Percentiles rank a stretch among this genome's conserved stretches.
Conservation (phyloP, 2,329 filamentous ascomycete species). For the Claviceps sp. region DNA sequence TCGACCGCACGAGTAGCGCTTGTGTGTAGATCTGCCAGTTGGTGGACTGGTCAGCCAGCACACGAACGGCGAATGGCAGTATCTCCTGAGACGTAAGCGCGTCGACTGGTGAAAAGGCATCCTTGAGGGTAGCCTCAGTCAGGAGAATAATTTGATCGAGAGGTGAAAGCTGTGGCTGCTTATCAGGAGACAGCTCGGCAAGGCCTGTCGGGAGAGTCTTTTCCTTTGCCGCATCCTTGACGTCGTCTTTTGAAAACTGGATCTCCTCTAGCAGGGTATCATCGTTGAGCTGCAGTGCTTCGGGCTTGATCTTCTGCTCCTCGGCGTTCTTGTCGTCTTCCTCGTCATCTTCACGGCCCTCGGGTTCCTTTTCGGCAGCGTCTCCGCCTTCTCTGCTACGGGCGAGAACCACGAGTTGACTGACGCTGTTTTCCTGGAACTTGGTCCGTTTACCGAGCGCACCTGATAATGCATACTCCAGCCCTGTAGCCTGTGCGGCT, state of each 20-base stretch:
- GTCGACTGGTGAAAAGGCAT: slow-evolving; percentile 71
- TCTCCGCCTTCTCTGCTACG: slow-evolving; percentile 44
- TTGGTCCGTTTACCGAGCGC: slow-evolving; percentile 74
- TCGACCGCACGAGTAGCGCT: slow-evolving; percentile 73
- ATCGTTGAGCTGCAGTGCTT: slow-evolving; percentile 70
- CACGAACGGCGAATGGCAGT: slow-evolving; percentile 76
- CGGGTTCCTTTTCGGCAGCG: slow-evolving; percentile 6
- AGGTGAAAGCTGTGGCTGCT: slow-evolving; percentile 69
- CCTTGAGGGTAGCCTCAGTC: slow-evolving; percentile 76
- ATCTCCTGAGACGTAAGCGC: slow-evolving; percentile 88
- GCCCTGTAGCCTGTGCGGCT: slow-evolving; percentile 53
- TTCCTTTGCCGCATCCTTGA: slow-evolving; percentile 22
- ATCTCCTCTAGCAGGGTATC: slow-evolving; percentile 87
- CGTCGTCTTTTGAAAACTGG: slow-evolving; percentile 50
- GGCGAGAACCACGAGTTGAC: slow-evolving; percentile 83
- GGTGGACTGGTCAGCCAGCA: slow-evolving; percentile 74
- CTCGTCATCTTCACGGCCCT: slow-evolving; percentile 8
- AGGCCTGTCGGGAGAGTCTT: slow-evolving; percentile 45
- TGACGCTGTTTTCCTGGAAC: slow-evolving; percentile 67
- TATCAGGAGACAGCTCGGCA: slow-evolving; percentile 53
- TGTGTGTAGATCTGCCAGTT: slow-evolving; percentile 99
- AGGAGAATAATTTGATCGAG: slow-evolving; percentile 85
- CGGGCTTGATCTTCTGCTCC: slow-evolving; percentile 31
- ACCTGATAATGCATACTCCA: slow-evolving; percentile 74
- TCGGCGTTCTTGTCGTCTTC: not conserved